Percentiles rank a stretch among this genome's conserved stretches.
These are phyloP conservation scores for Calonectria pseudoreteaudii DNA, from an alignment of 2,329 filamentous ascomycete species.

Conservation along the genomic window DNA sequence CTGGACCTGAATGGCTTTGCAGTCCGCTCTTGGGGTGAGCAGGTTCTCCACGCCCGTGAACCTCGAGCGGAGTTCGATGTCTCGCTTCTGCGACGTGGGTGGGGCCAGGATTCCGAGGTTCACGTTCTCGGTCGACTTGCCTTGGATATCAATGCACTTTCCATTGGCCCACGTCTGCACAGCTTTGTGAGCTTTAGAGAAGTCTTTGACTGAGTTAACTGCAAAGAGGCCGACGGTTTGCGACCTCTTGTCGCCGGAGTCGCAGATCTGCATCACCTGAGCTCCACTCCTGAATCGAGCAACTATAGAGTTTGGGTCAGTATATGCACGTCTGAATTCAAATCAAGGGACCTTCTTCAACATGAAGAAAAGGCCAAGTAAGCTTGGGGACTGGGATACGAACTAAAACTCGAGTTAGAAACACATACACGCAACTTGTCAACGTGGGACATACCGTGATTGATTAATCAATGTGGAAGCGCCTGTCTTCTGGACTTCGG, in stretches of 20 bases:
- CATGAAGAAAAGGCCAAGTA: neutral
- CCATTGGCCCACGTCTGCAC: slow-evolving; percentile 37
- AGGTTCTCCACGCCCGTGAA: slow-evolving; percentile 26
- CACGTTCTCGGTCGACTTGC: slow-evolving; percentile 17
- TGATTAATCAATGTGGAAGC: slow-evolving; percentile 30
- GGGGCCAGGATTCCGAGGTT: slow-evolving; percentile 33
- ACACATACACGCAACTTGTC: neutral
- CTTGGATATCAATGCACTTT: slow-evolving; percentile 29
- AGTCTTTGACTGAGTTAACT: slow-evolving; percentile 22
- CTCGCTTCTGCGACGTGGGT: slow-evolving; percentile 28
- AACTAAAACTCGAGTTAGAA: slow-evolving; percentile 20
- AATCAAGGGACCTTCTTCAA: neutral
- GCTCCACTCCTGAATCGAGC: slow-evolving; percentile 29
- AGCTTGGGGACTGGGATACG: neutral
- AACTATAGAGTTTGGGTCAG: slow-evolving; percentile 4
- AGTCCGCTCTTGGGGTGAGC: slow-evolving; percentile 36
- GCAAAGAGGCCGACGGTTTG: slow-evolving; percentile 38
- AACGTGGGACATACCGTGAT: slow-evolving; percentile 19
- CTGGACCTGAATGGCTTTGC: slow-evolving; percentile 44
- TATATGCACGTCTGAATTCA: too few species aligned
- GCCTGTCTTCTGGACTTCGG: slow-evolving; percentile 39
- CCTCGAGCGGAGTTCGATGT: slow-evolving; percentile 31
- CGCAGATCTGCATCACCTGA: slow-evolving; percentile 36
- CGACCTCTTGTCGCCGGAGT: slow-evolving; percentile 31
- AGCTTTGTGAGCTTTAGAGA: slow-evolving; percentile 31